Percentiles rank a stretch among this genome's conserved stretches.
Conservation (phyloP, 352 stramenopile species). For the Blastocystis sp. region DNA sequence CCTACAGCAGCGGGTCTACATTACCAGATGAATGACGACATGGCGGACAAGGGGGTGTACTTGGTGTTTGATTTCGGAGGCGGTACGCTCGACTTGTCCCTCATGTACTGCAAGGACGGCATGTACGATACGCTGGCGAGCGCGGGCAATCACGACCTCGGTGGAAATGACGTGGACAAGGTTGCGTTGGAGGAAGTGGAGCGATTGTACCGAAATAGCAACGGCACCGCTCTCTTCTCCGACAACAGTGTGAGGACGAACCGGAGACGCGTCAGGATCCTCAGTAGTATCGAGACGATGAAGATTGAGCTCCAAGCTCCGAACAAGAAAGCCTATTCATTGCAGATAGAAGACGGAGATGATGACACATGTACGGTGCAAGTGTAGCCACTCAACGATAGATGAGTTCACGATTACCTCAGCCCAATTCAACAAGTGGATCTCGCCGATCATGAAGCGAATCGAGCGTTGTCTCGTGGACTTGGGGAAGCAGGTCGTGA, state of each 20-base stretch:
- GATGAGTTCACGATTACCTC: too few species aligned
- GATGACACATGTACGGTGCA: too few species aligned
- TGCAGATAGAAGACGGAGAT: background rate
- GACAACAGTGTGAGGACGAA: background rate
- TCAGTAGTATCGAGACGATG: background rate
- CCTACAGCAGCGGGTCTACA: constrained; percentile 36
- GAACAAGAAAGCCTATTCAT: background rate
- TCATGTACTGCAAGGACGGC: background rate
- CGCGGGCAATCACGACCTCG: constrained; percentile 85
- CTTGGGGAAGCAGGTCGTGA: background rate
- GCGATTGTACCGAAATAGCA: background rate
- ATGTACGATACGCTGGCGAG: constrained; percentile 80
- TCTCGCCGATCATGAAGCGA: background rate
- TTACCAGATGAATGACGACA: background rate
- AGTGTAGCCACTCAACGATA: too few species aligned
- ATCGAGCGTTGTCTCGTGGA: background rate
- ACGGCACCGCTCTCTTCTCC: background rate
- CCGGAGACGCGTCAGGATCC: background rate
- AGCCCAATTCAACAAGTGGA: background rate
- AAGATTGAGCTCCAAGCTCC: background rate
- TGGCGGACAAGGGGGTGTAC: background rate
- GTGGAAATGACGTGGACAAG: constrained; percentile 83
- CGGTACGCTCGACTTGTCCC: constrained; percentile 81
- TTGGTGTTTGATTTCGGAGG: constrained; percentile 81
- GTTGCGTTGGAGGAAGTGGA: background rate